These are phyloP conservation scores for Colletotrichum falcatum DNA, from an alignment of 2,329 filamentous ascomycete species.

Conservation along the genomic window DNA sequence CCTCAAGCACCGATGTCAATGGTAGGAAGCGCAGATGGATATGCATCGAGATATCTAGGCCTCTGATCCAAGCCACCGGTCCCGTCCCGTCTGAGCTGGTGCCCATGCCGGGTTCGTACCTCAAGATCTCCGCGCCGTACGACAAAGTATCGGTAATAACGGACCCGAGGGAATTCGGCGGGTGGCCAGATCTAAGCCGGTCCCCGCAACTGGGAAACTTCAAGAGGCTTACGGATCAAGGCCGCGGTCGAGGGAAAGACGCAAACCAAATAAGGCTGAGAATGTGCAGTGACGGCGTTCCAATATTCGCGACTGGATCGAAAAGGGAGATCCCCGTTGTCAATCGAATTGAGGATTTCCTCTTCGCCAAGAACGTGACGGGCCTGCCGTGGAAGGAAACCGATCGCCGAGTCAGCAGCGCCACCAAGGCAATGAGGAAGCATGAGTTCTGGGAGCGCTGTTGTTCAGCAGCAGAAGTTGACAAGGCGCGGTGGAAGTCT, in stretches of 20 bases:
- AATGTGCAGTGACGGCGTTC: slow-evolving; percentile 32
- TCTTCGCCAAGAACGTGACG: slow-evolving; percentile 11
- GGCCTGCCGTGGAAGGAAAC: slow-evolving; percentile 27
- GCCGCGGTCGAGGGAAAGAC: neutral
- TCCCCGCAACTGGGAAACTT: slow-evolving; percentile 4
- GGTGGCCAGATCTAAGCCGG: neutral
- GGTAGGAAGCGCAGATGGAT: slow-evolving; percentile 28
- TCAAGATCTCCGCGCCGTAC: slow-evolving; percentile 35
- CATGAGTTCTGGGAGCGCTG: slow-evolving; percentile 31
- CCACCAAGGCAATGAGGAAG: slow-evolving; percentile 9
- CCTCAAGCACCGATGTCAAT: slow-evolving; percentile 17
- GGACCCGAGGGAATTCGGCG: neutral
- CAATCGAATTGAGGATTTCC: slow-evolving; percentile 27
- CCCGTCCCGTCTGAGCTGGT: slow-evolving; percentile 26
- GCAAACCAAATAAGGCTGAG: slow-evolving; percentile 15
- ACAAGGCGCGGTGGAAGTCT: slow-evolving; percentile 30
- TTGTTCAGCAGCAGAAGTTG: neutral
- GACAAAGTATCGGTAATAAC: slow-evolving; percentile 19
- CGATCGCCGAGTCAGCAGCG: slow-evolving; percentile 6
- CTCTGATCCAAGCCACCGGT: slow-evolving; percentile 17
- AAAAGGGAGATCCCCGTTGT: slow-evolving; percentile 13
- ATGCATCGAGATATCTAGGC: slow-evolving; percentile 30
- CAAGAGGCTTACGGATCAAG: neutral
- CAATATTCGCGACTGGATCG: slow-evolving; percentile 21
- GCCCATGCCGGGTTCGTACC: slow-evolving; percentile 26